These are phyloP conservation scores for Candida nonsorbophila DNA, from an alignment of 805 yeast genomes.

Conservation along the genomic window DNA sequence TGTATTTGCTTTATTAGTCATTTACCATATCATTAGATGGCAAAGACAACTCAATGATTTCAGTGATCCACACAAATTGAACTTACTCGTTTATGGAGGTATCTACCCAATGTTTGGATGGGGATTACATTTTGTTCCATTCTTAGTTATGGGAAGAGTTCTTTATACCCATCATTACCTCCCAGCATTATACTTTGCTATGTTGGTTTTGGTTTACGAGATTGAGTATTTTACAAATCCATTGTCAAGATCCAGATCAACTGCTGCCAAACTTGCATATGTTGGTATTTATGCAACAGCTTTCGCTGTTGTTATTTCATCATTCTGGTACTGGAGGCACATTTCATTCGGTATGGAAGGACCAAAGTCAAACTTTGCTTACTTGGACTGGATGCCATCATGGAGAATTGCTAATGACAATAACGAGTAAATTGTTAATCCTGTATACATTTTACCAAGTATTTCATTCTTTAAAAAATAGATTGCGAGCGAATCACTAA, in stretches of 20 bases:
- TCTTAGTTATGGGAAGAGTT: constrained; percentile 91
- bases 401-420: constrained; percentile 40
- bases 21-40: constrained; percentile 46
- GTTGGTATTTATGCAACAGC: constrained; percentile 18
- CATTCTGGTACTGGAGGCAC: constrained; percentile 40
- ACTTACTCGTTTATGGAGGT: constrained; percentile 64
- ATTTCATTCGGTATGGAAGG: constrained; percentile 42
- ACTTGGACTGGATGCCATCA: constrained; percentile 32
- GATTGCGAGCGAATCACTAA: not conserved
- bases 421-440: constrained; percentile 14
- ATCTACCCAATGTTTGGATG: constrained; percentile 85
- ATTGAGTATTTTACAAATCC: constrained; percentile 41
- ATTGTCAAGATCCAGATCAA: constrained; percentile 12
- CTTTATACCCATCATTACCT: constrained; percentile 95
- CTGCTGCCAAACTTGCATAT: constrained; percentile 14
- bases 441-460: too few species aligned
- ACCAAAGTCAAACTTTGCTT: constrained; percentile 31
- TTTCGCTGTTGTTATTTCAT: constrained; percentile 28
- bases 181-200: constrained; percentile 93
- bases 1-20: constrained; percentile 43
- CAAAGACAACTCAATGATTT: constrained; percentile 68
- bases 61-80: constrained; percentile 39
- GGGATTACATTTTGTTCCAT: constrained; percentile 85
- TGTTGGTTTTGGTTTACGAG: constrained; percentile 63
- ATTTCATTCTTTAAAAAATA: not conserved